Conservation (phyloP, 106 monocot species). For the Allium sativum region DNA sequence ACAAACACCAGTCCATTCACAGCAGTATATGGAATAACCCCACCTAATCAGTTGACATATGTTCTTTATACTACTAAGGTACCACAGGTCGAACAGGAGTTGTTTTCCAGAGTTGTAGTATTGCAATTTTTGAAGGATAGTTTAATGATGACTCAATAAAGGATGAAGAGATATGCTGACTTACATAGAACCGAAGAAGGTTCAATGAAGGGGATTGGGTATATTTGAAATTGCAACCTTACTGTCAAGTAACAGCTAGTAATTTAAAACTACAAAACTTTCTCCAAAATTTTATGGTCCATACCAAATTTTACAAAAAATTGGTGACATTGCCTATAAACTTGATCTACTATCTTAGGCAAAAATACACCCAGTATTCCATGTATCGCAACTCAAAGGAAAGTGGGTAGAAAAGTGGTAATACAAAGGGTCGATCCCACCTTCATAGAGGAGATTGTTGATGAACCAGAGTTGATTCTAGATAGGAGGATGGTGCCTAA, state of each 20-base stretch:
- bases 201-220: no score
- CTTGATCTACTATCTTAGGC: not conserved
- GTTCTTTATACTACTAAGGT: no score
- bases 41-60: not conserved
- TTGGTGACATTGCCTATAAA: not conserved
- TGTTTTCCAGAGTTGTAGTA: not conserved
- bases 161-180: not conserved
- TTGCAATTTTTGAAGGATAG: not conserved
- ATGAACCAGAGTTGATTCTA: no score
- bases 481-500: no score
- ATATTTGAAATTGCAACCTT: no score
- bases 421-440: no score
- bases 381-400: not conserved
- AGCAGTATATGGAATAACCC: not conserved
- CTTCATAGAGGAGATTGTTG: no score
- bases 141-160: not conserved
- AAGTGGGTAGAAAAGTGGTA: no score
- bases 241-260: not conserved
- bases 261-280: no score
- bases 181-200: not conserved
- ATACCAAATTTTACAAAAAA: not conserved
- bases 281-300: not conserved
- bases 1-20: not conserved
- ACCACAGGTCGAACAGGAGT: no score
- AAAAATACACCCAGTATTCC: no score